Evolutionary conservation across 306 rosid species (phyloP), one percentile per base, ranked within the genome.

Genomic region (Vicia sativa): DNA sequence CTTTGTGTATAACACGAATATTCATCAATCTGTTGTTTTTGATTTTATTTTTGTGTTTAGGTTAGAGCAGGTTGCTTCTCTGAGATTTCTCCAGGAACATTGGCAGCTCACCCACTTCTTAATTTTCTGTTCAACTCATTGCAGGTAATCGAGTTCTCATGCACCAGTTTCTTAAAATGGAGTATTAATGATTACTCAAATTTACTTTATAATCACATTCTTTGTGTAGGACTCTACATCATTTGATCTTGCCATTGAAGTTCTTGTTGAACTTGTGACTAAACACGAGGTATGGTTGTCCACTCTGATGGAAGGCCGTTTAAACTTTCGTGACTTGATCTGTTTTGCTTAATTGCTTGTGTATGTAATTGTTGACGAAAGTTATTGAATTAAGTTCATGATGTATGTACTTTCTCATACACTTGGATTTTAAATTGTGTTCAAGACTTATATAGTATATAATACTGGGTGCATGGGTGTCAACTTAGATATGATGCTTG

Each of bases 61-160:
- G 91, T 92, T 67, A 91, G 90, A 78, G 95, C 91, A 59, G 98
- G 98, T 50, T 89, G 98, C 81, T 92, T 92, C 89, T 84, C 96
- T 0, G 96, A 92, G 83, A 85, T 89, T 79, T 91, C 92, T 58
- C 85, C 76, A 8, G 92, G 83, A 72, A 83, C 89, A 68, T 74
- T 92, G 79, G 87, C 92, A 12, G 79, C 88, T 10, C 98, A 92
- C 73, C 96, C 96, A 9, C 87, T 92, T 83, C 88, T 92, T 29
- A 84, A 84, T 80, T 86, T 92, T 80, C 78, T 89, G 35, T 91
- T 92, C 75, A 86, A 76, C 79, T 92, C 98, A 46, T 72, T 92
- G 72, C 98, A 85, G 95, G 98, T 84, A 84, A 68, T 79, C 41
- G 18, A 60, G 65, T 64, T 62, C 53, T 23, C 46, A 42, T 70